These are phyloP conservation scores for Termitomyces sp. DNA, from an alignment of 768 basidiomycete genomes.

Conservation along the genomic window DNA sequence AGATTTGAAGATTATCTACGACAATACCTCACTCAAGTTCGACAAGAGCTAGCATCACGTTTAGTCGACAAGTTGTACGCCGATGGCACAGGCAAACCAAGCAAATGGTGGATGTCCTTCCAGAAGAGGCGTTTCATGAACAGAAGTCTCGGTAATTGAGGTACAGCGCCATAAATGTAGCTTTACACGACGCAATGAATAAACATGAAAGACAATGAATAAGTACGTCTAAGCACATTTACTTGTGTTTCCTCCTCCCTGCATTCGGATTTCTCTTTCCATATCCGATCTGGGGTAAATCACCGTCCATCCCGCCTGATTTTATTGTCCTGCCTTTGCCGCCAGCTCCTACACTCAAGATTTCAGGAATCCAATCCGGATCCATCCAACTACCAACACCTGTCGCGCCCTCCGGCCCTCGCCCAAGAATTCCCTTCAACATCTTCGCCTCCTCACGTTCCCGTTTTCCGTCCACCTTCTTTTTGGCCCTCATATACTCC, in stretches of 20 bases:
- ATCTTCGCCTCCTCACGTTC: constrained; percentile 76
- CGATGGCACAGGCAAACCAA: constrained; percentile 90
- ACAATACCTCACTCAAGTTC: constrained; percentile 86
- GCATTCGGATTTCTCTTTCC: constrained; percentile 89
- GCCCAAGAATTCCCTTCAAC: constrained; percentile 53
- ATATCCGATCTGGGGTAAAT: constrained; percentile 80
- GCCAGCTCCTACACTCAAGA: constrained; percentile 57
- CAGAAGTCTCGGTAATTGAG: constrained; percentile 70
- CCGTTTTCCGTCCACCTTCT: constrained; percentile 64
- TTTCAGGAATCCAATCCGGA: constrained; percentile 90
- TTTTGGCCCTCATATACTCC: constrained; percentile 81
- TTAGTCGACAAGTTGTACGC: constrained; percentile 87
- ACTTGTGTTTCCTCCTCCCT: constrained; percentile 54
- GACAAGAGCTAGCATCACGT: constrained; percentile 86
- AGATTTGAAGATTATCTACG: constrained; percentile 69
- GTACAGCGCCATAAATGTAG: constrained; percentile 15
- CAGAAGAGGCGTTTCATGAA: constrained; percentile 97
- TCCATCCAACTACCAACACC: constrained; percentile 85
- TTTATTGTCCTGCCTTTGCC: constrained; percentile 63
- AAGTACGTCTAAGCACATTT: constrained; percentile 16
- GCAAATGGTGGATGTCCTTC: constrained; percentile 99
- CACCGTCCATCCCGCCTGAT: constrained; percentile 48
- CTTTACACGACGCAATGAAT: constrained; percentile 10
- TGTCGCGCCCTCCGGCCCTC: constrained; percentile 39
- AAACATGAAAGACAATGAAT: constrained; percentile 13